Conservation (phyloP, 1,284 basidiomycete species). For the Boletus semigastroideus region DNA sequence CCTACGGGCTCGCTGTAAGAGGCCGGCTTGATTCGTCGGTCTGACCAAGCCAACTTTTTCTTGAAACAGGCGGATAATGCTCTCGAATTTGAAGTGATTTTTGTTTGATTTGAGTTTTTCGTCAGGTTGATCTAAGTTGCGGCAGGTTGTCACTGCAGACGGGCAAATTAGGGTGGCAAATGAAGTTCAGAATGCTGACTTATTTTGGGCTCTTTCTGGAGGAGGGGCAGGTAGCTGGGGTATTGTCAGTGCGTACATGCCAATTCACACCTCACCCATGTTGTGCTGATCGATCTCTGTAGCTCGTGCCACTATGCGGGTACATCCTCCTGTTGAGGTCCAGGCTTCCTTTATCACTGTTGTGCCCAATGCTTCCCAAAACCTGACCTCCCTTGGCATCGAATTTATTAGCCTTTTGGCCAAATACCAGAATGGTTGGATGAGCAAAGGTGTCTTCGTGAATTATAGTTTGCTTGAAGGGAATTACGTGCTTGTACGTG, state of each 20-base stretch:
- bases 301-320: conserved; percentile 18
- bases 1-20: conserved; percentile 12
- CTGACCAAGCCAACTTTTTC: not conserved
- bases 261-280: fast-evolving
- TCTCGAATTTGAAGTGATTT: conserved; percentile 21
- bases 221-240: conserved; percentile 30
- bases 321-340: conserved; percentile 11
- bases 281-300: not conserved
- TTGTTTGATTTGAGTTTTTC: not conserved
- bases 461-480: not conserved
- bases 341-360: conserved; percentile 13
- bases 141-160: conserved; percentile 23
- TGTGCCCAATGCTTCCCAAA: conserved; percentile 7
- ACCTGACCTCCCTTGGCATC: conserved; percentile 13
- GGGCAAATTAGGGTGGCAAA: conserved; percentile 18
- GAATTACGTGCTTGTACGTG: conserved; percentile 13
- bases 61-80: conserved; percentile 13
- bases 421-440: conserved; percentile 16
- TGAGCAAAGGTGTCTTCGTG: conserved; percentile 4
- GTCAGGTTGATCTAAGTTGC: not conserved
- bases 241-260: conserved; percentile 19
- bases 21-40: not conserved
- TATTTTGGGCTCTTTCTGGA: conserved; percentile 27
- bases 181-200: conserved; percentile 21
- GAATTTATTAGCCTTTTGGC: conserved; percentile 14